Percentiles rank a stretch among this genome's conserved stretches.
Conservation (phyloP, 495 filamentous ascomycete species). For the Tuber calosporum region DNA sequence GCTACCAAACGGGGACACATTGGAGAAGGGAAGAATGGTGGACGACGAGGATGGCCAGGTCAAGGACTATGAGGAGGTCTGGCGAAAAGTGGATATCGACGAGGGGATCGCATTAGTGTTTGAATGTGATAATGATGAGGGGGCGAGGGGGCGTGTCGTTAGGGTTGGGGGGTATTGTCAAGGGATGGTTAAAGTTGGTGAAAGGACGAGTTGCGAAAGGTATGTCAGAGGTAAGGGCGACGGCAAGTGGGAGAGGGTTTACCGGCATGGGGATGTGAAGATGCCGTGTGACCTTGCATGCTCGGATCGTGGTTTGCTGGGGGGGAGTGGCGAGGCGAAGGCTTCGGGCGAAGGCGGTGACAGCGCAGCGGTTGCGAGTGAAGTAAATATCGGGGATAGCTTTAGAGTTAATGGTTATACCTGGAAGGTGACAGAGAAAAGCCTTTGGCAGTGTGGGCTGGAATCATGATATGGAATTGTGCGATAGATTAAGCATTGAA, state of each 20-base stretch:
- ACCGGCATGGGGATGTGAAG: conserved; percentile 13
- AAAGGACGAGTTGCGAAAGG: conserved; percentile 47
- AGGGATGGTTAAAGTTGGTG: conserved; percentile 48
- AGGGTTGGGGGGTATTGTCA: conserved; percentile 36
- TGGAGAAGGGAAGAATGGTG: conserved; percentile 37
- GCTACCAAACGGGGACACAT: conserved; percentile 32
- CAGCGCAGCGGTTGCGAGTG: conserved; percentile 14
- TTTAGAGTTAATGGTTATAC: conserved; percentile 20
- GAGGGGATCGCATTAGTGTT: conserved; percentile 20
- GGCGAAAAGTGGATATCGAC: conserved; percentile 21
- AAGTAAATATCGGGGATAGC: conserved; percentile 18
- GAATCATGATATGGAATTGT: background rate
- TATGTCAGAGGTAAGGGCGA: conserved; percentile 48
- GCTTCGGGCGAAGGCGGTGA: background rate
- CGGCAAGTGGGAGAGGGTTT: conserved; percentile 24
- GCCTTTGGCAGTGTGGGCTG: conserved; percentile 17
- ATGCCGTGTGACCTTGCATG: conserved; percentile 29
- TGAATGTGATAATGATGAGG: conserved; percentile 15
- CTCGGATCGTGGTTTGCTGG: conserved; percentile 10
- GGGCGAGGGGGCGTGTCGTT: conserved; percentile 23
- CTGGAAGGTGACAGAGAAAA: conserved; percentile 29
- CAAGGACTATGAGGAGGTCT: conserved; percentile 37
- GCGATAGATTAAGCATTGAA: background rate
- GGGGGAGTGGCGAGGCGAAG: background rate
- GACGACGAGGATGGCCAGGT: conserved; percentile 35